These are phyloP conservation scores for Annona squamosa DNA, from an alignment of 164 flowering plant genomes.

Conservation along the genomic window DNA sequence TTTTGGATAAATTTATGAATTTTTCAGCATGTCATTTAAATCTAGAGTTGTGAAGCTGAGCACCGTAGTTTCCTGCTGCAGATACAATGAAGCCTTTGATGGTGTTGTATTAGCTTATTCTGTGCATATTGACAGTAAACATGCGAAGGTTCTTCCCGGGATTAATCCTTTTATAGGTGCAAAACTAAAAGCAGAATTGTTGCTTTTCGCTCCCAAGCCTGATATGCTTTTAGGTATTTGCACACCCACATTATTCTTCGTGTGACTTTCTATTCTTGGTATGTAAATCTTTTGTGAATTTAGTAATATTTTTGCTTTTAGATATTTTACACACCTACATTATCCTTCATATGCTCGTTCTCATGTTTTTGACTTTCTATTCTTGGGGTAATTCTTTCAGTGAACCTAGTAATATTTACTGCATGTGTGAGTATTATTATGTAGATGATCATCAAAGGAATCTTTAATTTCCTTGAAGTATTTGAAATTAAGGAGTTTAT, in stretches of 20 bases:
- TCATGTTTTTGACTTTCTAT: too few relatives aligned
- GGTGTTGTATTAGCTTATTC: conserved; percentile 78
- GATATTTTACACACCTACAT: too few relatives aligned
- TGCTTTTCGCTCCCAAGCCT: conserved; percentile 75
- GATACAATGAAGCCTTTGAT: conserved; percentile 65
- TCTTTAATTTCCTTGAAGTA: too few relatives aligned
- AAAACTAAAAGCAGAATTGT: conserved; percentile 40
- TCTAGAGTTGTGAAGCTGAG: too few relatives aligned
- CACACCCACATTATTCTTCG: background rate
- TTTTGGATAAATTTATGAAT: too few relatives aligned
- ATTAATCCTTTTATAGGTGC: conserved; percentile 64
- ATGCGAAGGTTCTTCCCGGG: conserved; percentile 52
- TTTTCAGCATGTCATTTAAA: too few relatives aligned
- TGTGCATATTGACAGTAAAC: conserved; percentile 19
- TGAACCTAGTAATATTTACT: too few relatives aligned
- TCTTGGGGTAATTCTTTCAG: too few relatives aligned
- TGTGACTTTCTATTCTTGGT: background rate
- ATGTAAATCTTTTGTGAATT: background rate
- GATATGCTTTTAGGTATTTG: conserved; percentile 66
- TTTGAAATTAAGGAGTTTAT: background rate
- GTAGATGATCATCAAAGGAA: too few relatives aligned
- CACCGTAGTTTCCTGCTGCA: conserved; percentile 17
- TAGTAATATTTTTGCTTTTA: background rate
- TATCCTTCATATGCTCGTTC: too few relatives aligned
- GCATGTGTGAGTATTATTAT: too few relatives aligned